Conservation (phyloP, 495 filamentous ascomycete species). For the Astrocystis sublimbata region DNA sequence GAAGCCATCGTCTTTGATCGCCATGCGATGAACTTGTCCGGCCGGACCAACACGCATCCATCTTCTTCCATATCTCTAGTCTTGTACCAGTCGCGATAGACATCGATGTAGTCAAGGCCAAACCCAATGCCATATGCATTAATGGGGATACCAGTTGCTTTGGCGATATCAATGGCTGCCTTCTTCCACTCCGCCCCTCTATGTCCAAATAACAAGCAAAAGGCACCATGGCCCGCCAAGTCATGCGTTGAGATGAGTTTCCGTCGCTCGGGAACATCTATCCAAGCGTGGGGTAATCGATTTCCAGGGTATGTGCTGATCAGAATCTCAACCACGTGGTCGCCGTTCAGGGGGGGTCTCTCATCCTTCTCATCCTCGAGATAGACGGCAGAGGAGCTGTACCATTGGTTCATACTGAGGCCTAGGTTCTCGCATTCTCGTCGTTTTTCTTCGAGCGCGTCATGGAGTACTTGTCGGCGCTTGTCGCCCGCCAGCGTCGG, state of each 20-base stretch:
- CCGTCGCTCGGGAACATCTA: conserved; percentile 44
- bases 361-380: conserved; percentile 38
- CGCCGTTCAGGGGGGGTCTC: conserved; percentile 24
- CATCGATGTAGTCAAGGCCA: conserved; percentile 52
- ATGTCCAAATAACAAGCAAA: conserved; percentile 51
- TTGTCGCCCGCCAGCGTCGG: conserved; percentile 36
- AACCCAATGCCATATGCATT: conserved; percentile 49
- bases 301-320: conserved; percentile 53
- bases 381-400: conserved; percentile 38
- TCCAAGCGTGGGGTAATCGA: conserved; percentile 56
- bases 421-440: conserved; percentile 54
- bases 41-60: conserved; percentile 52
- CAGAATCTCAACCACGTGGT: conserved; percentile 37
- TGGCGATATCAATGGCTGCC: conserved; percentile 39
- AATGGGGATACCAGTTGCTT: conserved; percentile 40
- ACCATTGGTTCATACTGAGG: conserved; percentile 54
- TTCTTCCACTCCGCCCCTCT: conserved; percentile 52
- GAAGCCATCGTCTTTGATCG: conserved; percentile 26
- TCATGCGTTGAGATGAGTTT: conserved; percentile 53
- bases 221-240: conserved; percentile 52
- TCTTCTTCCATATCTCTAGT: conserved; percentile 50
- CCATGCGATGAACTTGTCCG: conserved; percentile 53
- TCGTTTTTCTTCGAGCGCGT: conserved; percentile 41
- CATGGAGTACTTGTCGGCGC: conserved; percentile 36
- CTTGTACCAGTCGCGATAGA: conserved; percentile 53